A percentile compares a stretch with the other conserved stretches of the same genome.
Conservation (phyloP, 805 yeast species). For the Nakazawaea holstii region DNA sequence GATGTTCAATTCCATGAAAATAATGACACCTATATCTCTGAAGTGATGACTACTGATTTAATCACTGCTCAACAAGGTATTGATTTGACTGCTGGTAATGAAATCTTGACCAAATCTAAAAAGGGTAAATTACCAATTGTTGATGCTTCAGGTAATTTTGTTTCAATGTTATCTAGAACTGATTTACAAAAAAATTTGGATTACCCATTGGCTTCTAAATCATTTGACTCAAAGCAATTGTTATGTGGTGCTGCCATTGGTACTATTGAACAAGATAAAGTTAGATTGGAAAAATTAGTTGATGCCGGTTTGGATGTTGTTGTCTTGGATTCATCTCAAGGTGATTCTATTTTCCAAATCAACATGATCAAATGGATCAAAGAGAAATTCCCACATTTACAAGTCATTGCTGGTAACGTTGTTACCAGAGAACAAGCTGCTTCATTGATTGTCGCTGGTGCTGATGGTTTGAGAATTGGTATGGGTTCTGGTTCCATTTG, state of each 20-base stretch:
- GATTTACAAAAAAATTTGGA: slow-evolving; percentile 94
- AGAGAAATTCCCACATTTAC: slow-evolving; percentile 66
- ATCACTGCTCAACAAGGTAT: slow-evolving; percentile 82
- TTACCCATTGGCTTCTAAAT: slow-evolving; percentile 93
- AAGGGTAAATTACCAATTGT: slow-evolving; percentile 97
- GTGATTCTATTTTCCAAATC: slow-evolving; percentile 92
- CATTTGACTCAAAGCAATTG: slow-evolving; percentile 88
- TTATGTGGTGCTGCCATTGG: slow-evolving; percentile 99
- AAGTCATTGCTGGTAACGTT: slow-evolving; percentile 97
- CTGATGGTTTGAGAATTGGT: slow-evolving; percentile 97
- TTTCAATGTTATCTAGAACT: slow-evolving; percentile 88
- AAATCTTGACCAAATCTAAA: slow-evolving; percentile 83
- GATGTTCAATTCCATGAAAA: slow-evolving; percentile 94
- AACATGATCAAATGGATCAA: slow-evolving; percentile 93
- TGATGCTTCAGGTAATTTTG: slow-evolving; percentile 68
- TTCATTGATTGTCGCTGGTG: slow-evolving; percentile 88
- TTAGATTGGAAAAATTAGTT: slow-evolving; percentile 76
- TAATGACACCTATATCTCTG: slow-evolving; percentile 52
- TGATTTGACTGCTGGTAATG: slow-evolving; percentile 81
- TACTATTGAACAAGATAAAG: slow-evolving; percentile 83
- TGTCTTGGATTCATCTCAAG: slow-evolving; percentile 93
- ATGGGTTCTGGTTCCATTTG: slow-evolving; percentile 99
- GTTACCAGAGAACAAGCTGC: slow-evolving; percentile 99
- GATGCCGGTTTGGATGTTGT: slow-evolving; percentile 98
- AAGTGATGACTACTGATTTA: slow-evolving; percentile 86